These are phyloP conservation scores for Pseudopithomyces maydicus DNA, from an alignment of 2,329 filamentous ascomycete genomes.

Conservation along the genomic window DNA sequence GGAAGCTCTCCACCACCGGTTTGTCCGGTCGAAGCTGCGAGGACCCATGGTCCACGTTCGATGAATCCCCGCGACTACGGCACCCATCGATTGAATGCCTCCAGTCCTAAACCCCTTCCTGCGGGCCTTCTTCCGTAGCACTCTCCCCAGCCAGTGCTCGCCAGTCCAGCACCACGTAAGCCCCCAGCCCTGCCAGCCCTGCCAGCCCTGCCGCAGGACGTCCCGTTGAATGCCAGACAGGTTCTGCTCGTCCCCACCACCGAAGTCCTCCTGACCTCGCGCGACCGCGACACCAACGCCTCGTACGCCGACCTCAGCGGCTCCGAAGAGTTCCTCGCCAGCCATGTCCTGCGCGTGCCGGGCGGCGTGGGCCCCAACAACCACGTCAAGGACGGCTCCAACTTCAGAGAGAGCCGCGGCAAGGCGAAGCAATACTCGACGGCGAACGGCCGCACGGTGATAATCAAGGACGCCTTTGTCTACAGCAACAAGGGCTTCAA, in stretches of 20 bases:
- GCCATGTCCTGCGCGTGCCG: slow-evolving; percentile 91
- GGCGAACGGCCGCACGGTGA: slow-evolving; percentile 87
- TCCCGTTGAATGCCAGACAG: slow-evolving; percentile 28
- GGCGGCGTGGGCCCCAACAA: slow-evolving; percentile 52
- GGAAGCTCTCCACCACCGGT: slow-evolving; percentile 17
- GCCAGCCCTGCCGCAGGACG: slow-evolving; percentile 10
- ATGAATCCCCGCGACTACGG: slow-evolving; percentile 17
- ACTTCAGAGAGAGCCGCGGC: slow-evolving; percentile 80
- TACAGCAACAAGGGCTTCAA: slow-evolving; percentile 99
- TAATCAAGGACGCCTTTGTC: slow-evolving; percentile 89
- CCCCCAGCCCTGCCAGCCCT: neutral
- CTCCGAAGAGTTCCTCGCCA: slow-evolving; percentile 93
- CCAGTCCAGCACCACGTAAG: slow-evolving; percentile 84
- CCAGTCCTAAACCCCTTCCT: slow-evolving; percentile 94
- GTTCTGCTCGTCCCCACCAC: slow-evolving; percentile 92
- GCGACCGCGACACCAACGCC: slow-evolving; percentile 83
- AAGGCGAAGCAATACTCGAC: slow-evolving; percentile 96
- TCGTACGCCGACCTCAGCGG: slow-evolving; percentile 79
- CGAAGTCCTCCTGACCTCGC: slow-evolving; percentile 84
- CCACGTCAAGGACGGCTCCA: slow-evolving; percentile 56
- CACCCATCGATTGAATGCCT: slow-evolving; percentile 76
- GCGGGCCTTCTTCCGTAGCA: slow-evolving; percentile 97
- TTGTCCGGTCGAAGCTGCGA: slow-evolving; percentile 24
- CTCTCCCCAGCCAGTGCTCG: slow-evolving; percentile 86
- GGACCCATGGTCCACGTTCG: slow-evolving; percentile 35